Percentiles rank a stretch among this genome's conserved stretches.
Evolutionary conservation across 106 monocot species (phyloP).

Genomic region (Phalaenopsis equestris): DNA sequence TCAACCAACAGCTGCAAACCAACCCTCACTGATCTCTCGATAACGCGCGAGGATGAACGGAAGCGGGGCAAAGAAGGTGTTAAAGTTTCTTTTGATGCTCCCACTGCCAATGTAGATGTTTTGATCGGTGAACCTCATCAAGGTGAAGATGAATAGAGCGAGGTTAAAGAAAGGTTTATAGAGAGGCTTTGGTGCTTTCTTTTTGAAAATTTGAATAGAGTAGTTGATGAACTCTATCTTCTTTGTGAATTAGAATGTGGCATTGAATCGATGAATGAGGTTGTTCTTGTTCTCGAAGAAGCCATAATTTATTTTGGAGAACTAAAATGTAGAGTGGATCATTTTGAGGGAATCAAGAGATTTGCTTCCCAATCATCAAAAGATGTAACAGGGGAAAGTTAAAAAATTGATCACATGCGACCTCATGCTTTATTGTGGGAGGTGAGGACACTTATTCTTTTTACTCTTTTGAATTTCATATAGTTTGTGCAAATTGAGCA

Average conservation of each 20-base stretch:
- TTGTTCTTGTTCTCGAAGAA: conserved; percentile 89
- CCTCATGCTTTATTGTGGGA: conserved; percentile 98
- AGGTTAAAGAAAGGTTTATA: conserved; percentile 93
- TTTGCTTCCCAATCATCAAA: conserved; percentile 32
- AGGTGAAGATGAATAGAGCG: conserved; percentile 41
- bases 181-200: conserved; percentile 98
- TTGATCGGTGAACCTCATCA: conserved; percentile 19
- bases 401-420: conserved; percentile 64
- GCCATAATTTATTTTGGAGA: conserved; percentile 83
- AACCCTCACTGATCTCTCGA: conserved; percentile 8
- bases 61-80: no score
- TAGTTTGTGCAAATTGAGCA: background rate
- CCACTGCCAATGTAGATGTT: conserved; percentile 11
- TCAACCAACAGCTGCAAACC: conserved; percentile 70
- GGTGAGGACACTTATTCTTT: conserved; percentile 25
- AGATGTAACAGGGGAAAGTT: conserved; percentile 43
- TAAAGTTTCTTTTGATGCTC: conserved; percentile 16
- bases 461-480: background rate
- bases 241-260: conserved; percentile 96
- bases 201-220: conserved; percentile 95
- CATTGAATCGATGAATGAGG: conserved; percentile 86
- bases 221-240: conserved; percentile 96
- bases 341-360: conserved; percentile 61
- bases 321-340: conserved; percentile 73
- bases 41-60: no score